Percentiles rank a stretch among this genome's conserved stretches.
phyloP scores from a whole-genome alignment of 1,139 yeast species.

The Suhomyces coccinellae region DNA sequence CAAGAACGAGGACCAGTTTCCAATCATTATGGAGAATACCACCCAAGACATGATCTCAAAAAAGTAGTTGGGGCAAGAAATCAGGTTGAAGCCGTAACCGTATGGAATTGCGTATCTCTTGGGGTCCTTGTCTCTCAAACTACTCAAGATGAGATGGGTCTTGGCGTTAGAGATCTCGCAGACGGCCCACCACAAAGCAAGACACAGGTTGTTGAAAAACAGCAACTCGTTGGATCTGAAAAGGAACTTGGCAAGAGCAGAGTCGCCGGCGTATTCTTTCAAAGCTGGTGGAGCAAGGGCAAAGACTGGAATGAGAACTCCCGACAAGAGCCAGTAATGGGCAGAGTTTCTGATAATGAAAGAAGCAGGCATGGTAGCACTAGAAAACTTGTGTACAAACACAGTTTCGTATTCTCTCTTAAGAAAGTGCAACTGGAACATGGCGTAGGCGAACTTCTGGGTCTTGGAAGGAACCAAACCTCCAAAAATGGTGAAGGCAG shows the following conservation, averaged over 20 bases:
- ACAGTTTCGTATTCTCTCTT: conserved; percentile 89
- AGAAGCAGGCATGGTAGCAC: conserved; percentile 87
- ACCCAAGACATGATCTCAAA: conserved; percentile 83
- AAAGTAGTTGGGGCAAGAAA: conserved; percentile 81
- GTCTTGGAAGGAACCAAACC: conserved; percentile 41
- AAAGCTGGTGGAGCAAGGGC: conserved; percentile 64
- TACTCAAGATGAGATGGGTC: conserved; percentile 63
- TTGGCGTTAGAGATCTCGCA: conserved; percentile 73
- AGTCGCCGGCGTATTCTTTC: conserved; percentile 4
- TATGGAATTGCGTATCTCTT: conserved; percentile 44
- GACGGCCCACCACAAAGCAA: conserved; percentile 55
- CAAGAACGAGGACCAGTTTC: conserved; percentile 73
- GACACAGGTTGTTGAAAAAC: conserved; percentile 26
- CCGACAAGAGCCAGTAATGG: conserved; percentile 91
- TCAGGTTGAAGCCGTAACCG: conserved; percentile 47
- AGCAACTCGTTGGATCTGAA: conserved; percentile 31
- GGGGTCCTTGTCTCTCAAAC: conserved; percentile 51
- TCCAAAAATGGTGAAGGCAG: conserved; percentile 25
- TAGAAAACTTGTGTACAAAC: conserved; percentile 79
- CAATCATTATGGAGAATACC: conserved; percentile 63
- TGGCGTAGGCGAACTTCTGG: conserved; percentile 52
- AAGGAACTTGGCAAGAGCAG: conserved; percentile 4
- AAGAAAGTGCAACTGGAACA: conserved; percentile 72
- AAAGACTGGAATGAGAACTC: conserved; percentile 60
- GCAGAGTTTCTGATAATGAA: conserved; percentile 84